phyloP scores from a whole-genome alignment of 106 monocot genomes.

The Dendrobium huoshanense region DNA sequence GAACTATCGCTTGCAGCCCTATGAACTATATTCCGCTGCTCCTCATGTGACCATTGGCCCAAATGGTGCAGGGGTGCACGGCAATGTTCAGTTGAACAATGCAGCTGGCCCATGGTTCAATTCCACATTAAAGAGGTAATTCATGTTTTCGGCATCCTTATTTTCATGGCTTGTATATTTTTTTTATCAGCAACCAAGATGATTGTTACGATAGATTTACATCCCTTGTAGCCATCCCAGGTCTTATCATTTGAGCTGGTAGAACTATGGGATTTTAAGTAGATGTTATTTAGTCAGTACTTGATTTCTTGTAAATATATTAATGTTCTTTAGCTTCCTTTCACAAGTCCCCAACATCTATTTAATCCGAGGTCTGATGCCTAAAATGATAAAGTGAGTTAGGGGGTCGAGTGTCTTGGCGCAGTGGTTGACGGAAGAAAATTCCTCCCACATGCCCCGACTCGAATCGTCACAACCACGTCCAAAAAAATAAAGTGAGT shows the following conservation, averaged over 20 bases:
- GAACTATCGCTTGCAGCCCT: too few species aligned
- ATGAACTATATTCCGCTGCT: slow-evolving; percentile 37
- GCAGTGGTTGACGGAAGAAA: too few species aligned
- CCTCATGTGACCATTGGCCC: slow-evolving; percentile 32
- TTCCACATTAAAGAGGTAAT: slow-evolving; percentile 27
- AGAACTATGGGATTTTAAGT: slow-evolving; percentile 25
- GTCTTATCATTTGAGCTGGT: slow-evolving; percentile 27
- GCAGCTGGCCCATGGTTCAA: slow-evolving; percentile 48
- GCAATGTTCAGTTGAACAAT: slow-evolving; percentile 51
- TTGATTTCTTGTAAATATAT: too few species aligned
- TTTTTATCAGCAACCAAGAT: slow-evolving; percentile 21
- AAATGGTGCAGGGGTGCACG: slow-evolving; percentile 33
- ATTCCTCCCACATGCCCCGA: too few species aligned
- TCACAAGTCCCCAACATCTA: too few species aligned
- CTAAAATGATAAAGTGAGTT: too few species aligned
- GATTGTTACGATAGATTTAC: slow-evolving; percentile 23
- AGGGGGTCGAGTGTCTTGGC: too few species aligned
- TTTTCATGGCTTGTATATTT: slow-evolving; percentile 14
- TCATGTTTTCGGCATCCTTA: background rate
- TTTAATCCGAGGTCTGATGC: too few species aligned
- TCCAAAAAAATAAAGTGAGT: too few species aligned
- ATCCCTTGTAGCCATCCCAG: background rate
- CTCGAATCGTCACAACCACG: too few species aligned
- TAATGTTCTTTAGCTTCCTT: too few species aligned
- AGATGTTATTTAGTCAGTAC: background rate